Percentiles rank a stretch among this genome's conserved stretches.
Evolutionary conservation across 1,139 yeast genomes (phyloP).

Genomic region (Debaryomyces subglobosus): DNA sequence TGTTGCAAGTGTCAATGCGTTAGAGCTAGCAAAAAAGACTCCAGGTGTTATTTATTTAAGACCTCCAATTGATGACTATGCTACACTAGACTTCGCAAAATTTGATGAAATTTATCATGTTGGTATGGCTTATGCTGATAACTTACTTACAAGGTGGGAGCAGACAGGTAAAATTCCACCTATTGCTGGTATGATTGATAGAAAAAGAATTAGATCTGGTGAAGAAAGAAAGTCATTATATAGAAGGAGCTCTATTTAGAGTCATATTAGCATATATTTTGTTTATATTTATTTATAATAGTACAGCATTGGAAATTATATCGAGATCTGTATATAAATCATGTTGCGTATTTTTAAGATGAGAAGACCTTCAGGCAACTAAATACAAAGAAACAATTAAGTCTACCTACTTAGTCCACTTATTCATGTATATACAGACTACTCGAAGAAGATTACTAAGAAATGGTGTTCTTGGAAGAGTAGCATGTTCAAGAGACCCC

Average conservation of each 20-base stretch:
- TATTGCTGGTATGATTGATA: slow-evolving; percentile 57
- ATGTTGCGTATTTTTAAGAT: slow-evolving; percentile 1
- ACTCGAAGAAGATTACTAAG: slow-evolving; percentile 1
- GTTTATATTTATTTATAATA: not conserved
- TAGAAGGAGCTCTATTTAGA: slow-evolving; percentile 66
- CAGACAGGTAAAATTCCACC: slow-evolving; percentile 57
- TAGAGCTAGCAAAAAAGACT: slow-evolving; percentile 81
- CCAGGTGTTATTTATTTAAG: slow-evolving; percentile 89
- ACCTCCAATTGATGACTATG: slow-evolving; percentile 92
- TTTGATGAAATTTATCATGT: slow-evolving; percentile 87
- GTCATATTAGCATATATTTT: not conserved
- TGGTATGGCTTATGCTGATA: slow-evolving; percentile 76
- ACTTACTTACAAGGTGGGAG: slow-evolving; percentile 56
- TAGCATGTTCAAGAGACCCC: not conserved
- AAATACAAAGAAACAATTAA: not conserved
- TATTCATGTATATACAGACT: slow-evolving; percentile 1
- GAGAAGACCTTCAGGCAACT: not conserved
- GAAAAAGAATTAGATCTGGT: slow-evolving; percentile 18
- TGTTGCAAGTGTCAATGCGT: slow-evolving; percentile 92
- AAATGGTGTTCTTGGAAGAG: not conserved
- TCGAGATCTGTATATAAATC: slow-evolving; percentile 4
- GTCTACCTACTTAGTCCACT: not conserved
- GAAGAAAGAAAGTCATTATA: slow-evolving; percentile 31
- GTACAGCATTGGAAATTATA: not conserved
- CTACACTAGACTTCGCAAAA: slow-evolving; percentile 88